These are phyloP conservation scores for Xylaria sp. DNA, from an alignment of 2,329 filamentous ascomycete genomes.

Conservation along the genomic window DNA sequence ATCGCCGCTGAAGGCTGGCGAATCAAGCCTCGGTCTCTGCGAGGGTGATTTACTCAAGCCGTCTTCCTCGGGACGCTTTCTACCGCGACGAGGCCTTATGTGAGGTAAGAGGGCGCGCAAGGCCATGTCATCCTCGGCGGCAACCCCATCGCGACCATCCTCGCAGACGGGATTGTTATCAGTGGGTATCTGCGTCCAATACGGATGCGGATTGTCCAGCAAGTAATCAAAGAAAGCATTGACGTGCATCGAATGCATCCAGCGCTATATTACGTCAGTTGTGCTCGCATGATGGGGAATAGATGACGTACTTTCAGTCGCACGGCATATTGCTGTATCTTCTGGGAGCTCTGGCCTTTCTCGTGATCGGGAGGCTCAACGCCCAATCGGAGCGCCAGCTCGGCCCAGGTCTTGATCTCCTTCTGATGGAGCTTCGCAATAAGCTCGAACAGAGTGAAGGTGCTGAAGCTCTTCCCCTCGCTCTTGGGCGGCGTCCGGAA, in stretches of 20 bases:
- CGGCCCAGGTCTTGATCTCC: slow-evolving; percentile 93
- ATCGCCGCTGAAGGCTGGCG: slow-evolving; percentile 51
- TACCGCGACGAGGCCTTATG: slow-evolving; percentile 71
- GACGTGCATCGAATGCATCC: slow-evolving; percentile 97
- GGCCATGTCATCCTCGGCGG: slow-evolving; percentile 88
- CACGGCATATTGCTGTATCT: slow-evolving; percentile 94
- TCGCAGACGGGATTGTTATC: slow-evolving; percentile 71
- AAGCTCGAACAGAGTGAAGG: slow-evolving; percentile 79
- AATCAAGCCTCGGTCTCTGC: slow-evolving; percentile 71
- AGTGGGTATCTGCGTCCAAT: slow-evolving; percentile 80
- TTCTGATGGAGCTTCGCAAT: slow-evolving; percentile 82
- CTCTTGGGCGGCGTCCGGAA: slow-evolving; percentile 86
- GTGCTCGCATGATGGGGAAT: slow-evolving; percentile 48
- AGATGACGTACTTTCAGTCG: slow-evolving; percentile 76
- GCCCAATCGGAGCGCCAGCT: slow-evolving; percentile 85
- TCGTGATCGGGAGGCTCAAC: slow-evolving; percentile 84
- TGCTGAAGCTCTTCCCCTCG: slow-evolving; percentile 86
- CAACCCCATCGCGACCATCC: slow-evolving; percentile 80
- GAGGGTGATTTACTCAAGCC: slow-evolving; percentile 61
- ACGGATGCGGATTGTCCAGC: slow-evolving; percentile 78
- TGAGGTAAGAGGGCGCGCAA: slow-evolving; percentile 85
- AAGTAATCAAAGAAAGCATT: slow-evolving; percentile 95
- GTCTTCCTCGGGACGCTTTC: slow-evolving; percentile 72
- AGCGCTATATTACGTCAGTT: slow-evolving; percentile 65
- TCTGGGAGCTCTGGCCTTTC: slow-evolving; percentile 90